Evolutionary conservation across 352 stramenopile species (phyloP), one percentile per base, ranked within the genome.

Genomic region (Globisporangium cylindrosporum): DNA sequence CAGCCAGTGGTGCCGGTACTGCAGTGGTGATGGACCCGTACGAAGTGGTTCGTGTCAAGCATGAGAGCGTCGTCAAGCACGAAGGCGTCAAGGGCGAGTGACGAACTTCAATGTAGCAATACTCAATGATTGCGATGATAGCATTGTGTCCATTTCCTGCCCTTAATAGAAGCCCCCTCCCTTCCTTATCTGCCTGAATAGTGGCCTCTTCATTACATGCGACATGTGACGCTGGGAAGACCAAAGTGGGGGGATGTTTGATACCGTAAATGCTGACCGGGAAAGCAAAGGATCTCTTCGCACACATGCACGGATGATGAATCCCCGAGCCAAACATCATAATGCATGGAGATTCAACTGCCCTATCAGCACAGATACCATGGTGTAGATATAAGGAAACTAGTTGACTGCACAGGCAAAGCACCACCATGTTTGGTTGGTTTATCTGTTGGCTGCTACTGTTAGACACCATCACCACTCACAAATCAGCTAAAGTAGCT

Each of bases 21-120:
- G 54, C 29, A 22, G n/a, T 20, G 25, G 32, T 25, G 27, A 6
- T 49, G 10, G 36, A 61, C 24, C 15, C 46, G 29, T 64, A 46
- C 32, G 57, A 36, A 27, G 22, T 27, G 2, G 66, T 66, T 12
- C 59, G 59, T 20, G 58, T 71, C 49, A 73, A 73, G 38, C 53
- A 49, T 6, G 63, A 68, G n/a, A 20, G 41, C 5, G 8, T 9
- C 41, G 41, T 49, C 38, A 32, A 18, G 41, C 15, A 20, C 4
- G 9, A 20, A 25, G 32, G 29, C n/a, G 36, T 41, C 57, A 46
- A 61, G 29, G 29, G 18, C 18, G 18, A 51, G 43, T 18, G 43
- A 51, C 43, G 29, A 14, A 61, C 29, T 43, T 61, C 55, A 61
- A 48, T 46, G 24, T 61, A 61, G 29, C 27, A 20, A 59, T 9